phyloP scores from a whole-genome alignment of 129 eudicot genomes.

The Tagetes patula region DNA sequence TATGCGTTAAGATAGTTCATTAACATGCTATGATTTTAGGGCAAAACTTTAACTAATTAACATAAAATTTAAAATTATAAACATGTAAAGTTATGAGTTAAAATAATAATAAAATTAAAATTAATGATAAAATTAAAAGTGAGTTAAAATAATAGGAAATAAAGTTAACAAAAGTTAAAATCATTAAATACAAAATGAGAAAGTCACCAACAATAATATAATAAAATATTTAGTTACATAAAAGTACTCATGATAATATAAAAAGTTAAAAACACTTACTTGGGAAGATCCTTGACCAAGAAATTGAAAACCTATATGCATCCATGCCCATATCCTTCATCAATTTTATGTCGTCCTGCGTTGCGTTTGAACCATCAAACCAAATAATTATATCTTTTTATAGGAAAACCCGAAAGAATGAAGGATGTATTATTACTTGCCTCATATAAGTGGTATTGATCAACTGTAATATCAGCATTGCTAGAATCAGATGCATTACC shows the following conservation, averaged over 20 bases:
- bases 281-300: constrained; percentile 95
- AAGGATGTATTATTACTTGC: constrained; percentile 34
- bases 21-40: too few relatives aligned
- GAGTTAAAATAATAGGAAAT: neutral
- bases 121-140: too few relatives aligned
- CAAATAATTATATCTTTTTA: neutral
- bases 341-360: constrained; percentile 73
- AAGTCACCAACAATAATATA: neutral
- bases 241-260: neutral
- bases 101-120: too few relatives aligned
- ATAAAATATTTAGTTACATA: neutral
- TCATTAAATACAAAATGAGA: too few relatives aligned
- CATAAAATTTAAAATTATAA: too few relatives aligned
- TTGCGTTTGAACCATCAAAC: neutral
- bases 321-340: constrained; percentile 97
- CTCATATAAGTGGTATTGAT: constrained; percentile 72
- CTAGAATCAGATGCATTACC: constrained; percentile 79
- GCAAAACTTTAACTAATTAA: too few relatives aligned
- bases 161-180: neutral
- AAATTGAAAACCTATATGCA: constrained; percentile 88
- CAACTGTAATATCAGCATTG: constrained; percentile 91
- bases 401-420: neutral
- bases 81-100: too few relatives aligned
- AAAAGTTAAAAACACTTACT: constrained; percentile 42
- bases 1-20: too few relatives aligned